phyloP scores from a whole-genome alignment of 106 monocot genomes.

The Acanthochlamys bracteata region DNA sequence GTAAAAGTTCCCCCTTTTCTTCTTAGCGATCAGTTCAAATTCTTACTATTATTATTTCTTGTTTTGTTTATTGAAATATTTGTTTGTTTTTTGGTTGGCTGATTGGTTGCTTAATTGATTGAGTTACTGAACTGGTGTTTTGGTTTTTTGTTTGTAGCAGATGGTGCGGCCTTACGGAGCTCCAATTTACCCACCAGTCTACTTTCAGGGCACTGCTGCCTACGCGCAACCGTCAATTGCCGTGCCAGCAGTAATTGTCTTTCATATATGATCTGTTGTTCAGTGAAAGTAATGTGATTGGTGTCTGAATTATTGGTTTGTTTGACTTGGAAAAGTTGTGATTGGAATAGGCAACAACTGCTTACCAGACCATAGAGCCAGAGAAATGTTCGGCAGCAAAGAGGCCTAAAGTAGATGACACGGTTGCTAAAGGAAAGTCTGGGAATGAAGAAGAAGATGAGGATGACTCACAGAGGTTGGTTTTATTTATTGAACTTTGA shows the following conservation, averaged over 20 bases:
- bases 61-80: not conserved
- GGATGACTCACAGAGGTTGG: conserved; percentile 25
- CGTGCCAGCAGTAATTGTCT: conserved; percentile 5
- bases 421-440: not conserved
- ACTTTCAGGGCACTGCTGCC: conserved; percentile 11
- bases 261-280: not conserved
- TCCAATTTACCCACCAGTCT: conserved; percentile 32
- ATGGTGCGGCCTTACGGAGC: conserved; percentile 29
- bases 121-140: not conserved
- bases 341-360: not conserved
- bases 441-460: conserved; percentile 25
- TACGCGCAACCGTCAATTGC: conserved; percentile 22
- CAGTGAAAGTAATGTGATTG: too few species aligned
- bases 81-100: not conserved
- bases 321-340: too few species aligned
- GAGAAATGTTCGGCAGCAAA: not conserved
- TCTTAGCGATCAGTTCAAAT: not conserved
- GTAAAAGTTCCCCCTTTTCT: not conserved
- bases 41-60: not conserved
- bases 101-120: too few species aligned
- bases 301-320: not conserved
- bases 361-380: not conserved
- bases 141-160: conserved; percentile 4
- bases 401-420: conserved; percentile 19
- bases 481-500: not conserved